phyloP scores from a whole-genome alignment of 2,329 filamentous ascomycete species.

The Colletotrichum sojae region DNA sequence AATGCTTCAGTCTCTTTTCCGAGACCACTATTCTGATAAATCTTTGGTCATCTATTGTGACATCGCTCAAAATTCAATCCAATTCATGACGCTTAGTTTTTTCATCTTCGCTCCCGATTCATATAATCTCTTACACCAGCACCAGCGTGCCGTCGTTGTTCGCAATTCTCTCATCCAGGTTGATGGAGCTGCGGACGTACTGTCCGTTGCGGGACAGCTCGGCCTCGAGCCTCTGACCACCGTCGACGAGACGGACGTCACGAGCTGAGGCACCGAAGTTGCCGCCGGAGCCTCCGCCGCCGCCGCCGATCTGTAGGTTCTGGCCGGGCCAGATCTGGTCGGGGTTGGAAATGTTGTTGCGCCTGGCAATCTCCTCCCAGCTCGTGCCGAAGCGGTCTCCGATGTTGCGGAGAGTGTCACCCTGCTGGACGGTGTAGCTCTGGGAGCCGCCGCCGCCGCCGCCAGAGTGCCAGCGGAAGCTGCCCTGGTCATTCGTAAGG shows the following conservation, averaged over 20 bases:
- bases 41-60: not conserved
- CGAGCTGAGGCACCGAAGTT: conserved; percentile 54
- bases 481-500: conserved; percentile 54
- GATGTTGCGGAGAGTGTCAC: conserved; percentile 58
- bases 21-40: conserved; percentile 3
- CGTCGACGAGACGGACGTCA: conserved; percentile 53
- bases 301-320: conserved; percentile 50
- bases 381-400: conserved; percentile 49
- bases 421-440: conserved; percentile 55
- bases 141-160: conserved; percentile 49
- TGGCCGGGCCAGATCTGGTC: conserved; percentile 61
- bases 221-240: conserved; percentile 52
- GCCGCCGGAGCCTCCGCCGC: conserved; percentile 43
- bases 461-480: conserved; percentile 53
- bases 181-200: conserved; percentile 50
- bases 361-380: conserved; percentile 56
- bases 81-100: conserved; percentile 15
- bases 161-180: conserved; percentile 52
- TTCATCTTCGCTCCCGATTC: not conserved
- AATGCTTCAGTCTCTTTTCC: not conserved
- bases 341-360: conserved; percentile 57
- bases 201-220: conserved; percentile 50
- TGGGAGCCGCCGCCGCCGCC: conserved; percentile 44
- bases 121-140: conserved; percentile 1
- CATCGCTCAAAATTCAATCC: conserved; percentile 13